phyloP scores from a whole-genome alignment of 192 early-diverging fungal genomes.

The Linnemannia hyalina region DNA sequence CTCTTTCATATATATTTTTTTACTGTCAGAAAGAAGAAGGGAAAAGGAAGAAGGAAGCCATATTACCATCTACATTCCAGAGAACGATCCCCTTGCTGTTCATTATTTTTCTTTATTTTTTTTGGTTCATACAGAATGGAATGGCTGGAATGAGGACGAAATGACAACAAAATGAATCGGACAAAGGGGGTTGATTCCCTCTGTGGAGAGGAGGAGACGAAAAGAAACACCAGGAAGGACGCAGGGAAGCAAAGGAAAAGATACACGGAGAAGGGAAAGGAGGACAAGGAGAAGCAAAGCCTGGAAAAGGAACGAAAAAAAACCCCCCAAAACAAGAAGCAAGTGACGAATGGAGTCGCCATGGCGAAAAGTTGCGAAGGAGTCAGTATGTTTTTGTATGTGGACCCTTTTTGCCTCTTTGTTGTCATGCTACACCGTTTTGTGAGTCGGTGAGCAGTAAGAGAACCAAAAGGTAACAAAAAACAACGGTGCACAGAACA shows the following conservation, averaged over 20 bases:
- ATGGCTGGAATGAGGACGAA: too few relatives aligned
- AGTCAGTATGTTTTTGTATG: neutral
- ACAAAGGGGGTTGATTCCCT: neutral
- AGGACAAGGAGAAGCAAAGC: neutral
- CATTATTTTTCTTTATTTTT: neutral
- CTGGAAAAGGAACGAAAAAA: neutral
- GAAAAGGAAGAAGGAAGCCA: neutral
- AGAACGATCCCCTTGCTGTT: neutral
- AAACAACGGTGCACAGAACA: neutral
- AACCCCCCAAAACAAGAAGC: neutral
- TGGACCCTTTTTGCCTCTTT: constrained; percentile 11
- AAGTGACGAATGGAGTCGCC: neutral
- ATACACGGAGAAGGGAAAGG: neutral
- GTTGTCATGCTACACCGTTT: neutral
- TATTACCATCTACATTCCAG: neutral
- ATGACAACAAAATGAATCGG: neutral
- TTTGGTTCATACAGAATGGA: neutral
- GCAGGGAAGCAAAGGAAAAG: neutral
- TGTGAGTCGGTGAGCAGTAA: neutral
- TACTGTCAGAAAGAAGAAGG: neutral
- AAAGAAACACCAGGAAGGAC: neutral
- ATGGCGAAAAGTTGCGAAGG: neutral
- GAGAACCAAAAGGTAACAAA: neutral
- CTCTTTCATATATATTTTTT: neutral
- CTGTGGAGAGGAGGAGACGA: neutral